Base-by-base conservation (phyloP, 345 rosid genomes). In the Viola odorata region DNA sequence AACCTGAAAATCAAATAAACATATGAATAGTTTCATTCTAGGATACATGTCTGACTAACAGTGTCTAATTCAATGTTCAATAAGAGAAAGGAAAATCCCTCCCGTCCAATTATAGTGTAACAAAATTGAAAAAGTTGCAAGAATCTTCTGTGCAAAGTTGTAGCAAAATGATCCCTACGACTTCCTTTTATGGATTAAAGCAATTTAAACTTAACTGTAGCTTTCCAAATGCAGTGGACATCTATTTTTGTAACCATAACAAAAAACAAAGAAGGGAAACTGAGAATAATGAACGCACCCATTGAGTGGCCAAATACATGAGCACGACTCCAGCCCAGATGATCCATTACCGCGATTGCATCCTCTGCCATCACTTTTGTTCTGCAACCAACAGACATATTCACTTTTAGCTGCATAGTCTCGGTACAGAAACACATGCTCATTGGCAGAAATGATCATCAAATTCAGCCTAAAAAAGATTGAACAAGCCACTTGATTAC, bases 261-360 rank as follows among this genome's bases (percentile, higher is more conserved):
- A n/a, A n/a, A n/a, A n/a, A n/a, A n/a, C n/a, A n/a, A n/a, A n/a
- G n/a, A n/a, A n/a, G n/a, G n/a, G n/a, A n/a, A n/a, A n/a, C n/a
- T n/a, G n/a, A n/a, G n/a, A n/a, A n/a, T 45, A 13, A 60, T 40
- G 45, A 50, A 66, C 69, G 75, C 68, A 88, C 99, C 99, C 99
- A 94, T 90, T 50, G 99, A 94, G 60, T 94, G 99, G 0, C 99
- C 99, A 77, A 88, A 77, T 4, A 88, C 77, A 62, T 94, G 96
- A 61, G 92, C 95, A 68, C 67, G 80, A 58, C 73, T 63, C 99
- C 99, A 94, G 40, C 95, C 95, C 64, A 94, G 65, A 76, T 94
- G 91, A 85, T 94, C 91, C 91, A 94, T 50, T 61, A 94, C 69
- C 14, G 67, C 83, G 57, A 94, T 80, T 8, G 95, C 87, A 80